Evolutionary conservation across 495 filamentous ascomycete genomes (phyloP), one percentile per base, ranked within the genome.

Genomic region (Tuber calosporum): DNA sequence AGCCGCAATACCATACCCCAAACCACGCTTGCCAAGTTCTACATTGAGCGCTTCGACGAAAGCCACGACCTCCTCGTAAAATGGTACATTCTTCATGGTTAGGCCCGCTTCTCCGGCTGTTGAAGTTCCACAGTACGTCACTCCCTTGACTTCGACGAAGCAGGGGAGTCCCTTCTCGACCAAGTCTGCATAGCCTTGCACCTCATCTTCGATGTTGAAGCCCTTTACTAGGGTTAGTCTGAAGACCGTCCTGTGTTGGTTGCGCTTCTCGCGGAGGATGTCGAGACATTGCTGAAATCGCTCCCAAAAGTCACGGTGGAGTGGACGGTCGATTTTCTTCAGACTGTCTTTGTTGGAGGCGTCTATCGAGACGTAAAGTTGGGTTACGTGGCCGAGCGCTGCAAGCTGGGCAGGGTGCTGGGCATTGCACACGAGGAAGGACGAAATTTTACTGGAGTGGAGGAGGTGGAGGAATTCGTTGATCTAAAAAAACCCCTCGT

Each of bases 241-340:
- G 86, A 97, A 98, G 6, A 98, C 94, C 41, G 94, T 98, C 30
- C 94, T 90, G 78, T 97, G 94, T 69, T 86, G 83, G 84, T 90
- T 89, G 30, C 94, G 86, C 80, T 90, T 90, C 82, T 91, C 90
- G 41, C 91, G 87, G 19, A 98, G 84, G 76, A 98, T 97, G 73
- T 96, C 93, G 38, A 98, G 86, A 82, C 94, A 98, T 34, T 89
- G 86, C 76, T 90, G 88, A 85, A 98, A 97, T 36, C 94, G 90
- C 83, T 97, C 93, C 94, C 94, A 98, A 84, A 96, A 98, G 83
- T 98, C 94, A 38, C 94, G 90, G 83, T 97, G 93, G 20, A 98
- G 87, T 0, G 94, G 94, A 1, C 94, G 86, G 82, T 98, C 94
- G 79, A 98, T 96, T 73, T 89, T 89, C 30, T 91, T 88, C 40